Conservation (phyloP, 1,284 basidiomycete species). For the Sporisorium iseilematis-ciliati region DNA sequence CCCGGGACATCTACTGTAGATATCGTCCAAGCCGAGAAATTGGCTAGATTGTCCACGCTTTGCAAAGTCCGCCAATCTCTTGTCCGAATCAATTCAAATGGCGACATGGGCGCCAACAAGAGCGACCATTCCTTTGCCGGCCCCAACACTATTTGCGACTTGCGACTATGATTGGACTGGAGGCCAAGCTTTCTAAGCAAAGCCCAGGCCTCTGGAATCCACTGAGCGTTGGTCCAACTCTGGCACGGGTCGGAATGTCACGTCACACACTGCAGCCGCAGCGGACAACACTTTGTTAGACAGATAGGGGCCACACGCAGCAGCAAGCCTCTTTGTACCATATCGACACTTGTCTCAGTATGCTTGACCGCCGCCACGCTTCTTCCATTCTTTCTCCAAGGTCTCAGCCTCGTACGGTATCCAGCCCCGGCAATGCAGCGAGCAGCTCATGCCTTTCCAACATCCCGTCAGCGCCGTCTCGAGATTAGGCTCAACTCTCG, state of each 20-base stretch:
- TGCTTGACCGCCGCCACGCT: conserved; percentile 3
- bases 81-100: not conserved
- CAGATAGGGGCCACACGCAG: conserved; percentile 4
- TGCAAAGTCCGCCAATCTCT: not conserved
- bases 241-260: not conserved
- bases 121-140: too few relatives aligned
- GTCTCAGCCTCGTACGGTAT: not conserved
- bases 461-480: not conserved
- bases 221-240: too few relatives aligned
- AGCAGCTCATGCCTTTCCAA: not conserved
- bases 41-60: too few relatives aligned
- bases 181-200: too few relatives aligned
- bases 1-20: too few relatives aligned
- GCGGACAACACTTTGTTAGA: not conserved
- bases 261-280: not conserved
- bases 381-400: not conserved
- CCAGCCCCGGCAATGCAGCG: not conserved
- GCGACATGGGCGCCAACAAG: too few relatives aligned
- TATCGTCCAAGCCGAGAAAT: too few relatives aligned
- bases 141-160: too few relatives aligned
- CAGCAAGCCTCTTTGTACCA: not conserved
- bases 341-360: not conserved
- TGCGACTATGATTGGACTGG: too few relatives aligned
- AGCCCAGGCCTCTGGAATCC: too few relatives aligned
- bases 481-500: not conserved